A percentile compares a stretch with the other conserved stretches of the same genome.
phyloP scores from a whole-genome alignment of 345 rosid species.

The Rhodamnia argentea region DNA sequence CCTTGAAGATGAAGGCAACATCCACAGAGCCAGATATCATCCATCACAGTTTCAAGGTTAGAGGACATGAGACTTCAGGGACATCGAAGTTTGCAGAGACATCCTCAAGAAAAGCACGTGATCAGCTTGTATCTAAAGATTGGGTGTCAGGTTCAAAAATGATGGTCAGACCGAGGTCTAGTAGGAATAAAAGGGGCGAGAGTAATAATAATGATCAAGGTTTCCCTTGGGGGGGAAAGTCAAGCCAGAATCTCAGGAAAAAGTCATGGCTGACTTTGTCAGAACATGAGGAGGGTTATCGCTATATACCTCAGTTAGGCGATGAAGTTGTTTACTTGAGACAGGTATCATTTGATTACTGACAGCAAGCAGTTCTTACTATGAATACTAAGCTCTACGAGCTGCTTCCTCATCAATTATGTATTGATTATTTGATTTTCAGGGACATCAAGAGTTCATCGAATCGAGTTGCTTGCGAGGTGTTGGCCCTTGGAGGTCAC shows the following conservation, averaged over 20 bases:
- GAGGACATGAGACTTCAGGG: conserved; percentile 28
- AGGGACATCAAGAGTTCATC: conserved; percentile 87
- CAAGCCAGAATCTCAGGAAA: conserved; percentile 31
- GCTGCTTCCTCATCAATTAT: background rate
- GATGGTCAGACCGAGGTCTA: conserved; percentile 41
- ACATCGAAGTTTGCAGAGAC: conserved; percentile 23
- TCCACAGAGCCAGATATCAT: conserved; percentile 24
- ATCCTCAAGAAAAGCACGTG: conserved; percentile 17
- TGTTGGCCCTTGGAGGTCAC: conserved; percentile 47
- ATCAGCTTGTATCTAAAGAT: conserved; percentile 35
- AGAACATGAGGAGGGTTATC: conserved; percentile 79
- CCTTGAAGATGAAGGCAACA: conserved; percentile 47
- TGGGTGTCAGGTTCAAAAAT: conserved; percentile 53
- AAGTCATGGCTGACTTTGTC: conserved; percentile 82
- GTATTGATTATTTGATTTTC: conserved; percentile 15
- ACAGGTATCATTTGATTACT: conserved; percentile 40
- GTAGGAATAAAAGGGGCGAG: conserved; percentile 31
- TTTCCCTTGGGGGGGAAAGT: conserved; percentile 19
- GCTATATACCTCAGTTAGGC: conserved; percentile 85
- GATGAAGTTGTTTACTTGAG: conserved; percentile 83
- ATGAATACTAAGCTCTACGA: background rate
- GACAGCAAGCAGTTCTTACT: background rate
- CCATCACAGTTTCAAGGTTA: conserved; percentile 16
- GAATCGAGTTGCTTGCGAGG: conserved; percentile 25
- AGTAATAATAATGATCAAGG: conserved; percentile 8